Evolutionary conservation across 768 basidiomycete species (phyloP).

Genomic region (Cystobasidium ongulense): DNA sequence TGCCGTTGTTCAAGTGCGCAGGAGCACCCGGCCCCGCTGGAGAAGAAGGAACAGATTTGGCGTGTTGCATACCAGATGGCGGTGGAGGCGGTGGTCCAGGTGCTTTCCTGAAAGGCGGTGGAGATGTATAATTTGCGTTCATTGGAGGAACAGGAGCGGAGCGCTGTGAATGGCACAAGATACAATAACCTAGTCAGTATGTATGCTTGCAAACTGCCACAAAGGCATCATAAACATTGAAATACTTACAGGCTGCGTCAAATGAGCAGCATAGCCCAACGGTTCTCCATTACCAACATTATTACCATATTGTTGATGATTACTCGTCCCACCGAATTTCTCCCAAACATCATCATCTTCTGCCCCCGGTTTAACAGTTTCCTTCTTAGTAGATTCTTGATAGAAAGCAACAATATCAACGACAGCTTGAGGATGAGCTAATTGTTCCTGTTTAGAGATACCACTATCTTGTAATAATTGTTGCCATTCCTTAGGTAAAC

Average conservation of each 20-base stretch:
- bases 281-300: slow-evolving; percentile 21
- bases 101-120: slow-evolving; percentile 33
- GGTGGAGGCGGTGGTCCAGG: slow-evolving; percentile 33
- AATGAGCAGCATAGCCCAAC: slow-evolving; percentile 13
- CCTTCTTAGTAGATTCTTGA: slow-evolving; percentile 51
- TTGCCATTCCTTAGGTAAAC: slow-evolving; percentile 98
- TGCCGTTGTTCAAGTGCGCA: neutral
- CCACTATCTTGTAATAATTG: slow-evolving; percentile 83
- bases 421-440: slow-evolving; percentile 93
- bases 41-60: slow-evolving; percentile 20
- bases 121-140: slow-evolving; percentile 9
- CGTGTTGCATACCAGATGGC: slow-evolving; percentile 9
- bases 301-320: slow-evolving; percentile 4
- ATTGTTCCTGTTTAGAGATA: slow-evolving; percentile 86
- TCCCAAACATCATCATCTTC: slow-evolving; percentile 61
- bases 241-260: slow-evolving; percentile 37
- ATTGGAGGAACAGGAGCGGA: slow-evolving; percentile 37
- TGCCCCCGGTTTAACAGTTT: slow-evolving; percentile 51
- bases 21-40: neutral
- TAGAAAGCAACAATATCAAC: slow-evolving; percentile 99
- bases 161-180: neutral
- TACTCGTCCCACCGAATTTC: slow-evolving; percentile 49
- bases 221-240: neutral
- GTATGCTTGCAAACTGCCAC: neutral
- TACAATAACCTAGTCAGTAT: neutral